phyloP scores from a whole-genome alignment of 306 rosid genomes.

The Trichosanthes cucumerina region DNA sequence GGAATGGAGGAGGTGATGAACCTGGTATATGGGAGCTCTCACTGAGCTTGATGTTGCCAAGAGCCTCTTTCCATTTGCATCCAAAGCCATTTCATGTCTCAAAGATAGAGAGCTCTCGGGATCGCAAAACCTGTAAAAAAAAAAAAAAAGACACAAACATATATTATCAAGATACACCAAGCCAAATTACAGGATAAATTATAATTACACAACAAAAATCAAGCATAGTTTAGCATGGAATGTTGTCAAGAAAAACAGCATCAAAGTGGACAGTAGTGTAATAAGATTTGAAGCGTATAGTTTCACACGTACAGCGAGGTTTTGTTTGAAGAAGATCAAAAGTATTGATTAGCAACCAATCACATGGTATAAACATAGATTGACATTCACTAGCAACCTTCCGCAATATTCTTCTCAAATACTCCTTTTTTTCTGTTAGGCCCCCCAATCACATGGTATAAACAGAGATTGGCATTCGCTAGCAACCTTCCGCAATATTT shows the following conservation, averaged over 20 bases:
- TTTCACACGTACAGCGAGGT: neutral
- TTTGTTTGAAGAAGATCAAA: neutral
- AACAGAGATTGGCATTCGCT: too few relatives aligned
- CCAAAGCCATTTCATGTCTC: conserved; percentile 94
- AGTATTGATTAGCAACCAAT: neutral
- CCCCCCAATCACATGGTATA: too few relatives aligned
- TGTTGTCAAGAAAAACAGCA: neutral
- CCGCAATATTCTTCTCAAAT: neutral
- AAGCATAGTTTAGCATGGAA: neutral
- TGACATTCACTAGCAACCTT: neutral
- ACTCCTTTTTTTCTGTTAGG: neutral
- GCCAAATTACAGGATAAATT: neutral
- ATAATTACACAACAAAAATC: neutral
- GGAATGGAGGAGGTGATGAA: neutral
- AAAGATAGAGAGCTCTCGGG: conserved; percentile 40
- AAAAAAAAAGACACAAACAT: neutral
- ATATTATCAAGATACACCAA: neutral
- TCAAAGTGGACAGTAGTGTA: neutral
- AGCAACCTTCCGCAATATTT: too few relatives aligned
- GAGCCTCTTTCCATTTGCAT: conserved; percentile 73
- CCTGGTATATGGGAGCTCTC: conserved; percentile 95
- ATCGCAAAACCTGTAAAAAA: conserved; percentile 46
- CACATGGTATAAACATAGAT: neutral
- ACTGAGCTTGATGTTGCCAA: conserved; percentile 64
- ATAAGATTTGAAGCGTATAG: neutral